phyloP scores from a whole-genome alignment of 2,329 filamentous ascomycete species.

The Claviceps sp. region DNA sequence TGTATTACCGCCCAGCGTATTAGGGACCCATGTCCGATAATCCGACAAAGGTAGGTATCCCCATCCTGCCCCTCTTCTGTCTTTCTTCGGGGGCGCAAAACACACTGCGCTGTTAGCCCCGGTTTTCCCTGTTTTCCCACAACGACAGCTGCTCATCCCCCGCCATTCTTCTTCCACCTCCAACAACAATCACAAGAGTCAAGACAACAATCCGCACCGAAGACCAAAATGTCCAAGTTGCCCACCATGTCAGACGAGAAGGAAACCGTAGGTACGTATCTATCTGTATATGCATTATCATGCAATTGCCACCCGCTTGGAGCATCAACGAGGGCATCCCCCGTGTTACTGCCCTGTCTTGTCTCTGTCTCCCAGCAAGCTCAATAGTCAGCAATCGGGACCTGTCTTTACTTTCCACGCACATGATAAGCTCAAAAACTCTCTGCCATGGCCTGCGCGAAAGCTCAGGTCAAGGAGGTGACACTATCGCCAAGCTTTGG shows the following conservation, averaged over 20 bases:
- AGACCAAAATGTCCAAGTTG: constrained; percentile 2
- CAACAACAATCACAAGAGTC: not conserved
- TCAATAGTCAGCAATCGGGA: not conserved
- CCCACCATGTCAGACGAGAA: constrained; percentile 32
- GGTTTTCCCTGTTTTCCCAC: constrained; percentile 1
- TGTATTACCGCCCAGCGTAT: no score
- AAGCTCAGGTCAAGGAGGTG: not conserved
- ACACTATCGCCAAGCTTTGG: constrained; percentile 1
- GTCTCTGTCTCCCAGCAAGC: not conserved
- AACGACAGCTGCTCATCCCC: constrained; percentile 4
- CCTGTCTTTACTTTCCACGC: constrained; percentile 13
- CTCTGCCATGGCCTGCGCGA: constrained; percentile 5
- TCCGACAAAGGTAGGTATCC: no score
- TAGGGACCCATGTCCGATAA: no score
- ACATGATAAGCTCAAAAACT: constrained; percentile 2
- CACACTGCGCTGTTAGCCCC: not conserved
- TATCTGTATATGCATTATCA: not conserved
- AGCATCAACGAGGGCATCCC: not conserved
- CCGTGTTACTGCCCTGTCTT: not conserved
- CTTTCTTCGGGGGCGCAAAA: not conserved
- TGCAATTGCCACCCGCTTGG: no score
- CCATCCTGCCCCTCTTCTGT: constrained; percentile 1
- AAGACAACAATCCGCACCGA: not conserved
- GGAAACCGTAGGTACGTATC: constrained; percentile 29
- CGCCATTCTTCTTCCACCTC: not conserved